These are phyloP conservation scores for Chloromonas sp. DNA, from an alignment of 163 green algal species.

Conservation along the genomic window DNA sequence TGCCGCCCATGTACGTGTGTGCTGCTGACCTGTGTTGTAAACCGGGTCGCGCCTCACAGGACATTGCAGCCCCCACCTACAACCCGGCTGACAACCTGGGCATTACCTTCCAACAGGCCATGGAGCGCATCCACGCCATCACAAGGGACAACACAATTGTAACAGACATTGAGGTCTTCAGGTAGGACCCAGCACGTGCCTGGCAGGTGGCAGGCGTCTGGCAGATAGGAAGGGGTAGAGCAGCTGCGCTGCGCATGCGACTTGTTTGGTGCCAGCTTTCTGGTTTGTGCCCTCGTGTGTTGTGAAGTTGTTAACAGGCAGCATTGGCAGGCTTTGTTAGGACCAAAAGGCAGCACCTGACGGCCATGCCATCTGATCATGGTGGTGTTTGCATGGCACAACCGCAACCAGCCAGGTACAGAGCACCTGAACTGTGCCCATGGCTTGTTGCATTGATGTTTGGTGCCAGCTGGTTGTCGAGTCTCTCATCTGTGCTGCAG, in stretches of 20 bases:
- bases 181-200: background rate
- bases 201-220: constrained; percentile 5
- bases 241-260: background rate
- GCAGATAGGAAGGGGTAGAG: background rate
- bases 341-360: too few species aligned
- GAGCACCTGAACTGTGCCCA: too few species aligned
- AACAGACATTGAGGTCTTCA: constrained; percentile 58
- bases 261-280: background rate
- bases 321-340: background rate
- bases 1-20: too few species aligned
- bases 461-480: too few species aligned
- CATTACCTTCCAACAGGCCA: constrained; percentile 69
- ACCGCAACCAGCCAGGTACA: too few species aligned
- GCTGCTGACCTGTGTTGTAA: too few species aligned
- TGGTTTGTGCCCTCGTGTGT: background rate
- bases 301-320: background rate
- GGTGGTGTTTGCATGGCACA: too few species aligned
- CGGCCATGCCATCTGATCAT: too few species aligned
- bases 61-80: constrained; percentile 71
- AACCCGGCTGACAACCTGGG: constrained; percentile 60
- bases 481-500: constrained; percentile 37
- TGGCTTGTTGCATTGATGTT: too few species aligned
- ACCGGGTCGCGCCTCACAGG: constrained; percentile 7
- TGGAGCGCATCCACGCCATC: constrained; percentile 83
- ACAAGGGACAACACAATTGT: constrained; percentile 56